Conservation (phyloP, 495 filamentous ascomycete genomes). For the Parathielavia appendiculata region DNA sequence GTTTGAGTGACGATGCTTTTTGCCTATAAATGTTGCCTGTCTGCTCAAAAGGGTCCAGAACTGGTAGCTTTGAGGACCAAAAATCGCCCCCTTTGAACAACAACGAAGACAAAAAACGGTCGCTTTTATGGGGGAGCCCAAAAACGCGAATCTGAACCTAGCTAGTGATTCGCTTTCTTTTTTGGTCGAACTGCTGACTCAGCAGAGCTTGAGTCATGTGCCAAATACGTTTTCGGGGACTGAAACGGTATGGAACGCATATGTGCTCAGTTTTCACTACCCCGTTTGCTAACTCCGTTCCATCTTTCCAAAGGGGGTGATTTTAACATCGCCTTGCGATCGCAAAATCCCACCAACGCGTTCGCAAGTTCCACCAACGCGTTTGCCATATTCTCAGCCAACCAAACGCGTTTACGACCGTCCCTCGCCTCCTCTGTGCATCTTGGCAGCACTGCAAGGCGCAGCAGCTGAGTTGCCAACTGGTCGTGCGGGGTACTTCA, state of each 20-base stretch:
- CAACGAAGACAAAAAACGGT: background rate
- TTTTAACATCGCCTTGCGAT: background rate
- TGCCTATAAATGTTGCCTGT: too few relatives aligned
- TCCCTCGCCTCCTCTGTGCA: background rate
- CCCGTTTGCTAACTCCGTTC: slow-evolving; percentile 1
- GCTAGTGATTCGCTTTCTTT: background rate
- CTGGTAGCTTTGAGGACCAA: too few relatives aligned
- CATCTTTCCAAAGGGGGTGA: background rate
- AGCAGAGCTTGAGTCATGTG: slow-evolving; percentile 1
- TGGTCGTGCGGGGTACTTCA: background rate
- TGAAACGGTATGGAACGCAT: slow-evolving; percentile 2
- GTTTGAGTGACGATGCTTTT: too few relatives aligned
- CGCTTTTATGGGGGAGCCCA: background rate
- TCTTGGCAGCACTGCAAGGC: background rate
- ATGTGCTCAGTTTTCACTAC: slow-evolving; percentile 5
- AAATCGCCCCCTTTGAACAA: too few relatives aligned
- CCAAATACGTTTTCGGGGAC: background rate
- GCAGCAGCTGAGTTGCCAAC: slow-evolving; percentile 3
- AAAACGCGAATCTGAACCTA: background rate
- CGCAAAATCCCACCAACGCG: slow-evolving; percentile 1
- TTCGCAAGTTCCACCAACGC: background rate
- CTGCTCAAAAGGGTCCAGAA: too few relatives aligned
- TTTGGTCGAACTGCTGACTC: slow-evolving; percentile 2
- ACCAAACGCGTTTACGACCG: background rate
- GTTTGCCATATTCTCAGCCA: background rate